Evolutionary conservation across 2,329 filamentous ascomycete genomes (phyloP).

Genomic region (Pyrenophora teres): DNA sequence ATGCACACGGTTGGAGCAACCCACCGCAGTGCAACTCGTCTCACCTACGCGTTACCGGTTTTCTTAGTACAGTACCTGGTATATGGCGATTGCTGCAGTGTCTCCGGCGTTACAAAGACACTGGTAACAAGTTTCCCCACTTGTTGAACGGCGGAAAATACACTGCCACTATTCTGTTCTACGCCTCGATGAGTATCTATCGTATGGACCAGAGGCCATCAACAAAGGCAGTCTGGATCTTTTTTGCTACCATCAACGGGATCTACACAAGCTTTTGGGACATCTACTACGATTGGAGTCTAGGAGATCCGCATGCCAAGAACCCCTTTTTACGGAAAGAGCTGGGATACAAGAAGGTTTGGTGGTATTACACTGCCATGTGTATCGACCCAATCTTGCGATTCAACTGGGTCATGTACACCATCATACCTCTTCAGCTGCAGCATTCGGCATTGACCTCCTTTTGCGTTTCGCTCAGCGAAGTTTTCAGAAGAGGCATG

Average conservation of each 20-base stretch:
- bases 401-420: slow-evolving; percentile 94
- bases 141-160: slow-evolving; percentile 94
- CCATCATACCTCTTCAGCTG: slow-evolving; percentile 75
- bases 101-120: slow-evolving; percentile 85
- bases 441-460: slow-evolving; percentile 84
- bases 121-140: slow-evolving; percentile 86
- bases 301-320: slow-evolving; percentile 76
- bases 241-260: slow-evolving; percentile 79
- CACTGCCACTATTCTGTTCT: slow-evolving; percentile 77
- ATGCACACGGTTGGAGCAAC: slow-evolving; percentile 75
- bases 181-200: slow-evolving; percentile 79
- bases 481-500: slow-evolving; percentile 82
- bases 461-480: slow-evolving; percentile 77
- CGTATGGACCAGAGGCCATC: slow-evolving; percentile 68
- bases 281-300: slow-evolving; percentile 91
- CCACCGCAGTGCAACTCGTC: slow-evolving; percentile 82
- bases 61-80: slow-evolving; percentile 80
- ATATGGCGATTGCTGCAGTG: slow-evolving; percentile 93
- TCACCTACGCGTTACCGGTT: slow-evolving; percentile 81
- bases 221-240: slow-evolving; percentile 73
- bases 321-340: slow-evolving; percentile 69
- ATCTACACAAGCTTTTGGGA: slow-evolving; percentile 92
- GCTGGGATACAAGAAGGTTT: slow-evolving; percentile 75
- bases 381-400: slow-evolving; percentile 80
- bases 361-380: slow-evolving; percentile 89